Evolutionary conservation across 805 yeast species (phyloP), one percentile per base, ranked within the genome.

Genomic region (Candida berthetii): DNA sequence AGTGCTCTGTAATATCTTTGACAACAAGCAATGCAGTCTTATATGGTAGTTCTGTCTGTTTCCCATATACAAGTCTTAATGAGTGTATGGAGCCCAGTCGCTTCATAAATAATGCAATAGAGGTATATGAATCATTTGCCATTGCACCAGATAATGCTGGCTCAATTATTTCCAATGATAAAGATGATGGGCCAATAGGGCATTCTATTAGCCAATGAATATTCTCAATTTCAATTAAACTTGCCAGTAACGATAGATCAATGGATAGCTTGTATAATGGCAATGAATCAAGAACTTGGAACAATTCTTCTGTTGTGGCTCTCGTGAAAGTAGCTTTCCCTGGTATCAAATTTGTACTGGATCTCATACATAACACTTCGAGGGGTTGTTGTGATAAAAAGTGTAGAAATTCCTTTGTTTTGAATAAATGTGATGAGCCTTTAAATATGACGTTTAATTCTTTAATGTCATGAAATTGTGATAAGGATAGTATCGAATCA

Each of bases 41-140:
- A 11, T 45, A 40, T 2, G 42, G 41, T 2, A 49, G 24, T 31
- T 52, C 53, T 1, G 50, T 52, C 15, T 50, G 55, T 5, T 50
- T 20, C 5, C 58, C 58, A 43, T 47, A 53, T 0, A 45, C 41
- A 5, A 47, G 27, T 31, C 46, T 48, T 18, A 54, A n/a, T 0
- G 49, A 36, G 1, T 15, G 18, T 3, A 48, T 42, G 3, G 16
- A 17, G 25, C 25, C 44, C 6, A 46, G 5, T 7, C 10, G 9
- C 7, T 36, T 4, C 32, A 48, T 17, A 32, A 47, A 37, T 10
- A 22, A 14, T 7, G 28, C 31, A 17, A 25, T 13, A 13, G 20
- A 31, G 3, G 9, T 35, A 22, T 36, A 42, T 25, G 29, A 37
- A 2, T 37, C 31, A 3, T 19, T 38, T 1, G 51, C 41, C 24